These are phyloP conservation scores for Cystobasidiopsis lactophilus DNA, from an alignment of 768 basidiomycete species.

Conservation along the genomic window DNA sequence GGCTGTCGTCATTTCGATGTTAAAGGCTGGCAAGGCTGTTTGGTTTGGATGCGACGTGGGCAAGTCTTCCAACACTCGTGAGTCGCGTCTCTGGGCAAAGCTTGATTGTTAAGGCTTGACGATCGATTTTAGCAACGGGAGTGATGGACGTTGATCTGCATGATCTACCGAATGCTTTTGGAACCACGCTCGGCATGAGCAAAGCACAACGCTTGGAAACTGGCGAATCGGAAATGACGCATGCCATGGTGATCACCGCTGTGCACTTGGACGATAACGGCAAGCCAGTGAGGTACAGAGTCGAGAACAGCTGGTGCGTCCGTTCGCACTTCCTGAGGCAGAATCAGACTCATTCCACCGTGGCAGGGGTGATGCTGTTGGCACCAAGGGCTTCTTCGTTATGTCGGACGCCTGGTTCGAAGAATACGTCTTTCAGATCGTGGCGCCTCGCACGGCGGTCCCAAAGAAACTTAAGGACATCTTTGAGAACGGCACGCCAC, in stretches of 20 bases:
- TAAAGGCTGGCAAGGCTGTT: constrained; percentile 17
- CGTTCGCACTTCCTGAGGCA: too few relatives aligned
- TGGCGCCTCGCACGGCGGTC: constrained; percentile 22
- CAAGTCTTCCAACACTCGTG: constrained; percentile 48
- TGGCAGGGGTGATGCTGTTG: constrained; percentile 40
- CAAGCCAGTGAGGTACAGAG: constrained; percentile 70
- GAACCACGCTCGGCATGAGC: constrained; percentile 52
- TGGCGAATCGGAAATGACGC: constrained; percentile 77
- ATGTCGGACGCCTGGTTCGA: constrained; percentile 46
- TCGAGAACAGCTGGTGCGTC: constrained; percentile 97
- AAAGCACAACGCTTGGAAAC: constrained; percentile 69
- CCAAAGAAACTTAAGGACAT: constrained; percentile 53
- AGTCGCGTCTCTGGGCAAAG: constrained; percentile 69
- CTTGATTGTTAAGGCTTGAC: constrained; percentile 24
- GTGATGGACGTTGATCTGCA: neutral
- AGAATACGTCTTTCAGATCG: constrained; percentile 85
- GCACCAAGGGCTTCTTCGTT: constrained; percentile 8
- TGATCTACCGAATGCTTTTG: constrained; percentile 45
- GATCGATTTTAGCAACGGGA: constrained; percentile 33
- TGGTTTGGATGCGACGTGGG: constrained; percentile 85
- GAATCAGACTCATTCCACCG: too few relatives aligned
- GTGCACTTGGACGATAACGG: constrained; percentile 63
- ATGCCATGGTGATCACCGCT: constrained; percentile 72
- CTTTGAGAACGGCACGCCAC: constrained; percentile 41
- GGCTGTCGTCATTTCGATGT: constrained; percentile 41